Percentiles rank a stretch among this genome's conserved stretches.
Conservation (phyloP, 352 stramenopile genomes). For the Phytophthora cactorum region DNA sequence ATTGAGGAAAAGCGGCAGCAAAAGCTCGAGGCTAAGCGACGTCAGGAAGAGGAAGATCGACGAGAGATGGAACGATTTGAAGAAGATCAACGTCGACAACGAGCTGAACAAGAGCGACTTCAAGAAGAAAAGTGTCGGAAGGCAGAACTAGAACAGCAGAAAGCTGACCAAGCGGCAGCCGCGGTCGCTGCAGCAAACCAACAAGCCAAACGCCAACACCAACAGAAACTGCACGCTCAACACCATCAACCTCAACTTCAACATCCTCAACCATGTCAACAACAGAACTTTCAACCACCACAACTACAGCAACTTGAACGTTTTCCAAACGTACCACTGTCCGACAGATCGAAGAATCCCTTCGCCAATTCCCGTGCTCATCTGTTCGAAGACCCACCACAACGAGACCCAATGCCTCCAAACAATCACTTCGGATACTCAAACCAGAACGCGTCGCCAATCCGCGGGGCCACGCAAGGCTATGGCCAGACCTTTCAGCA, state of each 20-base stretch:
- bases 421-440: slow-evolving; percentile 11
- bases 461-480: slow-evolving; percentile 3
- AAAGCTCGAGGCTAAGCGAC: slow-evolving; percentile 61
- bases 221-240: slow-evolving; percentile 34
- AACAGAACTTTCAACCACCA: slow-evolving; percentile 1
- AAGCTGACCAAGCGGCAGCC: slow-evolving; percentile 42
- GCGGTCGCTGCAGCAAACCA: slow-evolving; percentile 40
- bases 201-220: slow-evolving; percentile 46
- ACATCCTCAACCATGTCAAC: slow-evolving; percentile 13
- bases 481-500: slow-evolving; percentile 12
- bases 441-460: slow-evolving; percentile 27
- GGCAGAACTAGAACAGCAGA: slow-evolving; percentile 50
- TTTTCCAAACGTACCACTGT: slow-evolving; percentile 6
- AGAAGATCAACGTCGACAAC: slow-evolving; percentile 49
- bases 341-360: slow-evolving; percentile 39
- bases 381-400: slow-evolving; percentile 51
- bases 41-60: slow-evolving; percentile 65
- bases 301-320: slow-evolving; percentile 6
- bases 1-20: slow-evolving; percentile 72
- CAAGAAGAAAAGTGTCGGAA: slow-evolving; percentile 61
- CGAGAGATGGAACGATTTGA: slow-evolving; percentile 59
- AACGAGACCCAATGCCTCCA: slow-evolving; percentile 5
- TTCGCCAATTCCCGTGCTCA: slow-evolving; percentile 61
- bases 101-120: slow-evolving; percentile 48
- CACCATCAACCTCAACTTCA: slow-evolving; percentile 16